A percentile compares a stretch with the other conserved stretches of the same genome.
Conservation (phyloP, 768 basidiomycete species). For the Lactifluus rugatus region DNA sequence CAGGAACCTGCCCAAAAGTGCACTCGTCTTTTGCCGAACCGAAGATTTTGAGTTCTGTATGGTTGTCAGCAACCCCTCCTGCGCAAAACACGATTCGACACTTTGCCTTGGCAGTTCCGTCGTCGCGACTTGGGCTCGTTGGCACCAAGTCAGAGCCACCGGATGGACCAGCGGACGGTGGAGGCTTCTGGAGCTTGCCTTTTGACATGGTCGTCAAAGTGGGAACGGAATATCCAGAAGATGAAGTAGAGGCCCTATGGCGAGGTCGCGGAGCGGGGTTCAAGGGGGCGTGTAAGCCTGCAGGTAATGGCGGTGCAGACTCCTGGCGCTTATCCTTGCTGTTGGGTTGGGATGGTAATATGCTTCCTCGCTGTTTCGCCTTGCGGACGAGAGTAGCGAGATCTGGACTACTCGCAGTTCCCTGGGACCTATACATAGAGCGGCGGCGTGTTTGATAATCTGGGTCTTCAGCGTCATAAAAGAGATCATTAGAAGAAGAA, state of each 20-base stretch:
- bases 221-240: slow-evolving; percentile 25
- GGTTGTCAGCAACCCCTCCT: slow-evolving; percentile 1
- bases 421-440: slow-evolving; percentile 79
- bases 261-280: slow-evolving; percentile 25
- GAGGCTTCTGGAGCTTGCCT: slow-evolving; percentile 17
- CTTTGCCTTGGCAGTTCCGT: slow-evolving; percentile 41
- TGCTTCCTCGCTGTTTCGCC: slow-evolving; percentile 59
- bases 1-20: slow-evolving; percentile 71
- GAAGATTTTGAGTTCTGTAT: slow-evolving; percentile 46
- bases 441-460: slow-evolving; percentile 69
- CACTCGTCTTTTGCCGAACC: slow-evolving; percentile 70
- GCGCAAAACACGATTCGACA: slow-evolving; percentile 13
- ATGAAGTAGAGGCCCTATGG: slow-evolving; percentile 35
- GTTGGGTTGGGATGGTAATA: slow-evolving; percentile 30
- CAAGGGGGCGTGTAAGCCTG: slow-evolving; percentile 1
- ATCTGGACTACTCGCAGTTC: slow-evolving; percentile 88
- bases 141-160: slow-evolving; percentile 39
- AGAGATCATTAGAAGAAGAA: slow-evolving; percentile 48
- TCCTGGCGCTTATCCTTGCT: slow-evolving; percentile 30
- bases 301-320: slow-evolving; percentile 38
- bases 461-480: slow-evolving; percentile 54
- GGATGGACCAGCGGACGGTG: slow-evolving; percentile 17
- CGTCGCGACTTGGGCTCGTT: slow-evolving; percentile 35
- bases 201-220: slow-evolving; percentile 25
- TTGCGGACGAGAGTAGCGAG: slow-evolving; percentile 79